phyloP scores from a whole-genome alignment of 192 early-diverging fungal species.

The Dissophora globulifera region DNA sequence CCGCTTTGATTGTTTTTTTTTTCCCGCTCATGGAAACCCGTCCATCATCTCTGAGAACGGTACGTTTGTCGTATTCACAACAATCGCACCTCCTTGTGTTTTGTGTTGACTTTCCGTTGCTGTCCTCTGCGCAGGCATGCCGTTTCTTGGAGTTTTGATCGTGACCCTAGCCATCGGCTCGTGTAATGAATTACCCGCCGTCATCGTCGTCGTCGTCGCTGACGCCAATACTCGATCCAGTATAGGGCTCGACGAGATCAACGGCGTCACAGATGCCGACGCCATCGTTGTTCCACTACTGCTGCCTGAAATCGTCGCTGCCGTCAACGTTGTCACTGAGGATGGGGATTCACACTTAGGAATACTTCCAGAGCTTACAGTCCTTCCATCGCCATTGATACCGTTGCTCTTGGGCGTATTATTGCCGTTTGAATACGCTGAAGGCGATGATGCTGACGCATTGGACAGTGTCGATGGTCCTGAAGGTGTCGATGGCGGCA shows the following conservation, averaged over 20 bases:
- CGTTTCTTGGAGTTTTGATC: neutral
- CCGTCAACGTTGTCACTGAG: slow-evolving; percentile 11
- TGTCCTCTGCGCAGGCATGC: neutral
- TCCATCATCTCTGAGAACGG: slow-evolving; percentile 39
- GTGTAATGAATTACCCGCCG: neutral
- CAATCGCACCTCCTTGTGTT: slow-evolving; percentile 6
- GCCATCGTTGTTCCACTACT: slow-evolving; percentile 12
- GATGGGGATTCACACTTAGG: slow-evolving; percentile 16
- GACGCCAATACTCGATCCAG: neutral
- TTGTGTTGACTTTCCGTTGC: neutral
- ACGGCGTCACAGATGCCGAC: slow-evolving; percentile 3
- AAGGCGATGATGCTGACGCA: slow-evolving; percentile 13
- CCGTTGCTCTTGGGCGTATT: neutral
- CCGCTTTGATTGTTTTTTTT: neutral
- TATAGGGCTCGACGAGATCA: slow-evolving; percentile 8
- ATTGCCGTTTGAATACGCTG: neutral
- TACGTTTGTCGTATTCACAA: slow-evolving; percentile 33
- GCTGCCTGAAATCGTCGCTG: slow-evolving; percentile 8
- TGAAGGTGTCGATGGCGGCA: slow-evolving; percentile 23
- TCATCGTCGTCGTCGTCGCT: too few species aligned
- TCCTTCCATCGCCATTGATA: slow-evolving; percentile 1
- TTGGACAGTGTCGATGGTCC: slow-evolving; percentile 27
- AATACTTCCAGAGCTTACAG: neutral
- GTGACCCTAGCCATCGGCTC: neutral
- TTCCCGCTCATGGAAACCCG: slow-evolving; percentile 26